These are phyloP conservation scores for Erodium trifolium DNA, from an alignment of 441 rosid species.

Conservation along the genomic window DNA sequence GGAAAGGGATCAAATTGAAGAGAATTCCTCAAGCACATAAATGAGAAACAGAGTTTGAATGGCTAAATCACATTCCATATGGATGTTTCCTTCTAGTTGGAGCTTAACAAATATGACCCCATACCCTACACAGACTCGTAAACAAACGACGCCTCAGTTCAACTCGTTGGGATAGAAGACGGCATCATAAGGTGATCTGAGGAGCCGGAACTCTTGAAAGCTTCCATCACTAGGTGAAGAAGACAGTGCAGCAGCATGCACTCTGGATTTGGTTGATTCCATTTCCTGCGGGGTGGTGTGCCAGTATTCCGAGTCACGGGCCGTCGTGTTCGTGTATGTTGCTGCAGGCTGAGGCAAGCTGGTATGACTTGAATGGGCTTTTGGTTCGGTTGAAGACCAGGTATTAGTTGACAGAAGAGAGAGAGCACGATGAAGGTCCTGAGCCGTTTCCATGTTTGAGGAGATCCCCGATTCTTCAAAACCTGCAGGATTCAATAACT, in stretches of 20 bases:
- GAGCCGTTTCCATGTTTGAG: conserved; percentile 42
- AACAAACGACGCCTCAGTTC: conserved; percentile 20
- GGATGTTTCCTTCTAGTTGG: too few species aligned
- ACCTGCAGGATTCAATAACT: conserved; percentile 25
- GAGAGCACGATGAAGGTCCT: conserved; percentile 88
- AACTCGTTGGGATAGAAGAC: conserved; percentile 34
- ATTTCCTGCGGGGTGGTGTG: conserved; percentile 28
- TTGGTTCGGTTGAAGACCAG: conserved; percentile 45
- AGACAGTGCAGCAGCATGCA: conserved; percentile 7
- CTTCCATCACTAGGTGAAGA: conserved; percentile 26
- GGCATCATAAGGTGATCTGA: conserved; percentile 34
- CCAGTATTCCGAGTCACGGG: conserved; percentile 42
- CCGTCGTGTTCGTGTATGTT: neutral
- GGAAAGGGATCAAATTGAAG: too few species aligned
- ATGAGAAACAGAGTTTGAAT: too few species aligned
- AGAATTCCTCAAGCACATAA: too few species aligned
- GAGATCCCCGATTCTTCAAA: conserved; percentile 48
- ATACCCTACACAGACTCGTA: too few species aligned
- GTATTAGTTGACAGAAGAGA: conserved; percentile 98
- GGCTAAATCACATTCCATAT: too few species aligned
- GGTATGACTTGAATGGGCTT: conserved; percentile 26
- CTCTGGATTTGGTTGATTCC: conserved; percentile 23
- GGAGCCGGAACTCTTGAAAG: conserved; percentile 39
- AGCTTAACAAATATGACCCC: too few species aligned
- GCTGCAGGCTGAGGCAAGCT: conserved; percentile 29